phyloP scores from a whole-genome alignment of 441 rosid genomes.

The Mallotus repandus region DNA sequence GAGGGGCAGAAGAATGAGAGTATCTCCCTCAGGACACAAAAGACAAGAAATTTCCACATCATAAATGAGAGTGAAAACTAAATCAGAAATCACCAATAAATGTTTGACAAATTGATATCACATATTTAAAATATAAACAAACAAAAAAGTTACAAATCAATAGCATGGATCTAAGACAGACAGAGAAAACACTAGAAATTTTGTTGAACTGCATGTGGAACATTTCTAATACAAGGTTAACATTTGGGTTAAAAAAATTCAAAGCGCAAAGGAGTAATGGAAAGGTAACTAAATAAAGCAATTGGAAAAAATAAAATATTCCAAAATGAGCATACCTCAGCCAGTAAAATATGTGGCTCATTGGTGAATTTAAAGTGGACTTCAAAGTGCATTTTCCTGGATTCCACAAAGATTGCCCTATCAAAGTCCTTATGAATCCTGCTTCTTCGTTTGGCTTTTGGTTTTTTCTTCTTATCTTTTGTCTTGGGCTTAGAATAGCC shows the following conservation, averaged over 20 bases:
- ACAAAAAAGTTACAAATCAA: not conserved
- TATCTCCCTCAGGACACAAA: not conserved
- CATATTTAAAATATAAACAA: not conserved
- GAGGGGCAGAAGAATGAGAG: not conserved
- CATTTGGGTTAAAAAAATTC: not conserved
- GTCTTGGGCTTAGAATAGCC: constrained; percentile 15
- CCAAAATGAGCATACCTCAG: constrained; percentile 56
- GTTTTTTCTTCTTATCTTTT: constrained; percentile 31
- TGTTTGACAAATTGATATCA: not conserved
- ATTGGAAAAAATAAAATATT: not conserved
- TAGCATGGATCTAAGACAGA: not conserved
- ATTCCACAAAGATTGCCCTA: constrained; percentile 48
- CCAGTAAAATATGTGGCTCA: constrained; percentile 85
- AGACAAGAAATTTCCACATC: not conserved
- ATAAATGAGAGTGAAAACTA: not conserved
- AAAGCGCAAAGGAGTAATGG: not conserved
- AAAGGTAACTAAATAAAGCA: not conserved
- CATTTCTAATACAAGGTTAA: not conserved
- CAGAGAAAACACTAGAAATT: not conserved
- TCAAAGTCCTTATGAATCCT: constrained; percentile 36
- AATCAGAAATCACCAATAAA: not conserved
- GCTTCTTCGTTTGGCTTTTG: constrained; percentile 34
- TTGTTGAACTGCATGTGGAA: not conserved
- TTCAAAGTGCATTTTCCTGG: constrained; percentile 58
- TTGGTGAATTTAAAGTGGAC: constrained; percentile 66